Conservation (phyloP, 148 eudicot genomes). For the Rhododendron simsii region DNA sequence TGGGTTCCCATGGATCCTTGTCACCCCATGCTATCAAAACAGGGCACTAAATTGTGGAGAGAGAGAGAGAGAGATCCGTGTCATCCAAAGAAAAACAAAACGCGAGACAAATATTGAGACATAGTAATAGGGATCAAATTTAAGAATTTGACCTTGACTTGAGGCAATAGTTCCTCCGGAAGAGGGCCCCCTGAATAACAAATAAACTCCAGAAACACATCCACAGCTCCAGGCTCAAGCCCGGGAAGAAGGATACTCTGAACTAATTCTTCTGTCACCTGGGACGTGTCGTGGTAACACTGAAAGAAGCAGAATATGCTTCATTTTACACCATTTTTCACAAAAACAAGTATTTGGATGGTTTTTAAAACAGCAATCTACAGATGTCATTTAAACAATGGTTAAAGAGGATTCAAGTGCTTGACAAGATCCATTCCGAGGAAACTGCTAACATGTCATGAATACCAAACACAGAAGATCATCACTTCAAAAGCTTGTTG, state of each 20-base stretch:
- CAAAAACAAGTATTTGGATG: not conserved
- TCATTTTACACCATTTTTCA: not conserved
- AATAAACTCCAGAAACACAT: conserved; percentile 95
- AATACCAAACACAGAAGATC: not conserved
- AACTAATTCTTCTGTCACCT: conserved; percentile 93
- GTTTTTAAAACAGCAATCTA: not conserved
- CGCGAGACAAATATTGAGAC: not conserved
- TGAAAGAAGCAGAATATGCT: conserved; percentile 35
- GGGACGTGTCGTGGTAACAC: conserved; percentile 91
- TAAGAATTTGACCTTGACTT: conserved; percentile 61
- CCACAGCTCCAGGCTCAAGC: conserved; percentile 92
- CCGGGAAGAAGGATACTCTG: conserved; percentile 85
- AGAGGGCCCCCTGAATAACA: conserved; percentile 96
- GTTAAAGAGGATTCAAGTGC: not conserved
- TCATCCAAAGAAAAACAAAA: not conserved
- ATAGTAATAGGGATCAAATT: not conserved
- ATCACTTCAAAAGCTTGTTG: not conserved
- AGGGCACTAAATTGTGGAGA: conserved; percentile 38
- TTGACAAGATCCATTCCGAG: not conserved
- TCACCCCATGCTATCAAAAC: conserved; percentile 98
- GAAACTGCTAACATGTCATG: not conserved
- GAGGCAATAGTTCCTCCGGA: conserved; percentile 92
- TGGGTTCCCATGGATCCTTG: conserved; percentile 99
- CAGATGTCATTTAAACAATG: not conserved
- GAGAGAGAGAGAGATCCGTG: not conserved